These are phyloP conservation scores for Brassica hybrid DNA, from an alignment of 441 rosid genomes.

Conservation along the genomic window DNA sequence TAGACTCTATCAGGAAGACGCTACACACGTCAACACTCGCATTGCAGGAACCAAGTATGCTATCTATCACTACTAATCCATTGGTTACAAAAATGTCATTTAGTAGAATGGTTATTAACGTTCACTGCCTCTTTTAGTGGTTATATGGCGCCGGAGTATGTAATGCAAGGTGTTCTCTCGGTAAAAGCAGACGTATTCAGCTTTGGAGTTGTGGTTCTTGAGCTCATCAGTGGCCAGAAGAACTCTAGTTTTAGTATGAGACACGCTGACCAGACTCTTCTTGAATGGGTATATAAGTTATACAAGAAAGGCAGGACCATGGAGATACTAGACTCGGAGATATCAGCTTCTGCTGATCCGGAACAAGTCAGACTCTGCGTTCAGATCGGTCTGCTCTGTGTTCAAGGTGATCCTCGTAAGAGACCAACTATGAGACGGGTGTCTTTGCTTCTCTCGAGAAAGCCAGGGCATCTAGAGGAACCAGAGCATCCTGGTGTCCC, in stretches of 20 bases:
- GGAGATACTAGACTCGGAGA: constrained; percentile 68
- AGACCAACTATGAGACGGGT: constrained; percentile 78
- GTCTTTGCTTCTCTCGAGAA: constrained; percentile 69
- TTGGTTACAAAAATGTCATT: not conserved
- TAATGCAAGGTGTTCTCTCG: constrained; percentile 79
- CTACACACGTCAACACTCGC: constrained; percentile 86
- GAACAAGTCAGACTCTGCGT: constrained; percentile 75
- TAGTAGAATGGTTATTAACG: no score
- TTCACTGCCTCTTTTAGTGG: constrained; percentile 53
- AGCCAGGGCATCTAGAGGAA: constrained; percentile 61
- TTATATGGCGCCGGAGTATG: constrained; percentile 96
- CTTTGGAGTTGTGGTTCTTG: constrained; percentile 89
- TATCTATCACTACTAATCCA: not conserved
- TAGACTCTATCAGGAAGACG: constrained; percentile 92
- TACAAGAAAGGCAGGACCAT: constrained; percentile 68
- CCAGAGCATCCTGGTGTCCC: constrained; percentile 76
- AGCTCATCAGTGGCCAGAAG: constrained; percentile 79
- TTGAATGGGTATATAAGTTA: constrained; percentile 89
- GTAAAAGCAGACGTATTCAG: constrained; percentile 91
- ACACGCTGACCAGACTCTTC: constrained; percentile 62
- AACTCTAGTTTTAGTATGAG: constrained; percentile 61
- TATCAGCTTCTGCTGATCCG: constrained; percentile 52
- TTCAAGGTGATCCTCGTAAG: constrained; percentile 72
- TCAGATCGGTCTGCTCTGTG: constrained; percentile 78
- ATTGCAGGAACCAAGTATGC: constrained; percentile 94